phyloP scores from a whole-genome alignment of 1,284 basidiomycete genomes.

The Vanrija sp. region DNA sequence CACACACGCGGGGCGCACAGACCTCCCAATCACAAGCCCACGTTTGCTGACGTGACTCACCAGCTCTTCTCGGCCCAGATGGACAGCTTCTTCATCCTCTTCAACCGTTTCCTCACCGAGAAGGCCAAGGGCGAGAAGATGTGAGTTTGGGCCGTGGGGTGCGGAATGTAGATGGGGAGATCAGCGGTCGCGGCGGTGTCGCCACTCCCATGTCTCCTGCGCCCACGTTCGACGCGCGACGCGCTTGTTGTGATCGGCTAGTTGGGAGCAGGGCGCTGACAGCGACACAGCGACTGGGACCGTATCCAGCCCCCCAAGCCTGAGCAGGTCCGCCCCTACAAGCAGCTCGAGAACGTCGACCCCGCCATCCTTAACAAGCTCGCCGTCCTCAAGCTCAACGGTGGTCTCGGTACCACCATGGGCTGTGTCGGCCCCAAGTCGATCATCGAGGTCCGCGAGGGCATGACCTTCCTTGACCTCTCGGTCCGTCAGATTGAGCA shows the following conservation, averaged over 20 bases:
- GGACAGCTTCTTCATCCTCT: conserved; percentile 98
- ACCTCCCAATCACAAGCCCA: too few relatives aligned
- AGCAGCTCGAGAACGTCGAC: conserved; percentile 64
- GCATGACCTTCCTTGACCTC: conserved; percentile 99
- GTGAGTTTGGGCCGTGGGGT: conserved; percentile 55
- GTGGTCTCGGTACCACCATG: conserved; percentile 76
- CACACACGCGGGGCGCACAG: too few relatives aligned
- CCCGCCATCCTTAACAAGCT: conserved; percentile 81
- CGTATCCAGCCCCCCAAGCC: conserved; percentile 90
- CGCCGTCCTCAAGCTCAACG: conserved; percentile 98
- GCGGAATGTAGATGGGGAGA: not conserved
- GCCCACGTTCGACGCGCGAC: too few relatives aligned
- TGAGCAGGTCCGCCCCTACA: conserved; percentile 89
- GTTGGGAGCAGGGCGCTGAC: conserved; percentile 1
- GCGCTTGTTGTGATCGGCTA: too few relatives aligned
- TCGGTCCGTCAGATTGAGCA: conserved; percentile 95
- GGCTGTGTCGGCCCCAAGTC: conserved; percentile 63
- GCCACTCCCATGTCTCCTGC: too few relatives aligned
- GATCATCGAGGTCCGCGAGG: conserved; percentile 87
- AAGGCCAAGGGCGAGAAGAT: conserved; percentile 92
- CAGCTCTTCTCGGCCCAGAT: conserved; percentile 97
- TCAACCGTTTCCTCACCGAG: conserved; percentile 94
- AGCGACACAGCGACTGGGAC: conserved; percentile 80
- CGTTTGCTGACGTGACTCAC: conserved; percentile 7
- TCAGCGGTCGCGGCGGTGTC: not conserved